phyloP scores from a whole-genome alignment of 202 grass and related monocot genomes.

The Dendrocalamus latiflorus region DNA sequence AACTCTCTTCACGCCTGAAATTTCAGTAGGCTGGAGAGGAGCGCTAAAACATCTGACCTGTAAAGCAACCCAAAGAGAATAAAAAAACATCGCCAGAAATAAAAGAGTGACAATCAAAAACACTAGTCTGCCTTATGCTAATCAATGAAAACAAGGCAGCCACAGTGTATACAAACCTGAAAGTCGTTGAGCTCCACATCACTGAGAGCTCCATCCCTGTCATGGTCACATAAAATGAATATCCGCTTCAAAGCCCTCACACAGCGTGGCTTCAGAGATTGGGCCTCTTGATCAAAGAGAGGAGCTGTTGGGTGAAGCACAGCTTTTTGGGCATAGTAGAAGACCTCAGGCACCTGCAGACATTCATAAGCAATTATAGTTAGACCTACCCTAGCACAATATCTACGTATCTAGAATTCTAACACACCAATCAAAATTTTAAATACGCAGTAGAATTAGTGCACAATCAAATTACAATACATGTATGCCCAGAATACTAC shows the following conservation, averaged over 20 bases:
- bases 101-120: background rate
- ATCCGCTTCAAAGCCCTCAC: constrained; percentile 89
- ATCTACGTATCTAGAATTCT: background rate
- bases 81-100: background rate
- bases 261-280: constrained; percentile 86
- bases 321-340: constrained; percentile 95
- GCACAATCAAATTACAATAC: background rate
- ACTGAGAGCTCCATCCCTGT: constrained; percentile 89
- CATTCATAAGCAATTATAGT: background rate
- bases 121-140: background rate
- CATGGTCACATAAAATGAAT: constrained; percentile 87
- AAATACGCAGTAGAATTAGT: background rate
- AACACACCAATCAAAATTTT: background rate
- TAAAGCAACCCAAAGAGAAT: constrained; percentile 7
- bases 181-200: constrained; percentile 91
- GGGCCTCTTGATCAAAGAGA: constrained; percentile 87
- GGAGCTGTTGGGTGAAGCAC: constrained; percentile 94
- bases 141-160: background rate
- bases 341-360: constrained; percentile 77
- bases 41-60: constrained; percentile 90
- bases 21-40: constrained; percentile 88
- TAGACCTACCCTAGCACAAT: background rate
- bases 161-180: constrained; percentile 52
- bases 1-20: constrained; percentile 84
- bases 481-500: background rate